Base-by-base conservation (phyloP, 768 basidiomycete species). In the Tulasnella sp. region DNA sequence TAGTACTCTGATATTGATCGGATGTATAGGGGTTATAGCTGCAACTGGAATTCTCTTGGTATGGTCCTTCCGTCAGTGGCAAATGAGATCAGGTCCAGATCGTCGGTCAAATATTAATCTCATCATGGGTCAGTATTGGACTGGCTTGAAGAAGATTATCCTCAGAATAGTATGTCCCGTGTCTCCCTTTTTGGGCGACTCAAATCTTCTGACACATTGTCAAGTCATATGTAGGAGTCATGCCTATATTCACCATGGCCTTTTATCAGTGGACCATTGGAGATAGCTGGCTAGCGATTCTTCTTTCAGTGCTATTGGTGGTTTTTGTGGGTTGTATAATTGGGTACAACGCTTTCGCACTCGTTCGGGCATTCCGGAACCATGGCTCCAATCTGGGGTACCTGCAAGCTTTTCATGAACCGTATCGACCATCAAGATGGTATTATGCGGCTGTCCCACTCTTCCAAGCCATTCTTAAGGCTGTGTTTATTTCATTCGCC, bases 231-330 rank as follows among this genome's bases (percentile, higher is more conserved):
- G 3, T 28, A 5, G 8, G 20, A 4, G 69, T 78, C 57, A 68
- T 76, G 44, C 92, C 92, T 7, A 67, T 89, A 53, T 65, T 78
- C 55, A 75, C 83, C 55, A 87, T 95, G 58, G 70, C 77, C 6
- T 75, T 95, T 60, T 90, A 82, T 64, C 91, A 96, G 64, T 96
- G 91, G 87, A 86, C 84, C 0, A 69, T 91, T 56, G 68, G 76
- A 53, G 90, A 96, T 65, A 91, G 90, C 0, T 89, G 87, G 81
- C 71, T 93, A 2, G 75, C 89, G 0, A 73, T 79, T 58, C 68
- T 93, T 31, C 70, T 96, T 34, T 84, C 90, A 2, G 81, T 83
- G 53, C 59, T 92, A 53, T 64, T 73, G 9, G 67, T 91, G 62
- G 59, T 84, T 40, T 66, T 64, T 40, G 64, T 84, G 28, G 39